A percentile compares a stretch with the other conserved stretches of the same genome.
phyloP scores from a whole-genome alignment of 306 rosid genomes.

The Corylus heterophylla region DNA sequence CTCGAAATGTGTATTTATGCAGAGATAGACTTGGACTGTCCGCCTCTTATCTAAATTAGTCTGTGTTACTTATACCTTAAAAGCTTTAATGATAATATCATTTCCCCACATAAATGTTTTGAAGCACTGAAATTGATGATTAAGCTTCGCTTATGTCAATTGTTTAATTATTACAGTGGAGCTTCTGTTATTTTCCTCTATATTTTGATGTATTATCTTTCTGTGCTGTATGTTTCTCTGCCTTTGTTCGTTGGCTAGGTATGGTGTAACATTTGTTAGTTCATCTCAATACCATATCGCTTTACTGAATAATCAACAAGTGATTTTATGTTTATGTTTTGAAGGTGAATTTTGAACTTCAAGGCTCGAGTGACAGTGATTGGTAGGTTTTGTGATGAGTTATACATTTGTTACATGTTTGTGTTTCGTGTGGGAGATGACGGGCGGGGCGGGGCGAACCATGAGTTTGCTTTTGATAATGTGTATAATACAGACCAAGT shows the following conservation, averaged over 20 bases:
- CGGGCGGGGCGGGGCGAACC: slow-evolving; percentile 61
- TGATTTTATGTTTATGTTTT: too few relatives aligned
- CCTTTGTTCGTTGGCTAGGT: background rate
- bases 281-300: background rate
- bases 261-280: background rate
- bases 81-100: background rate
- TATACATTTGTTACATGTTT: too few relatives aligned
- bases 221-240: background rate
- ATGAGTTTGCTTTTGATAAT: slow-evolving; percentile 88
- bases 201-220: background rate
- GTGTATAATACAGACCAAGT: slow-evolving; percentile 76
- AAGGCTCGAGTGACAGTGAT: too few relatives aligned
- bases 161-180: background rate
- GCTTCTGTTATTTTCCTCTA: background rate
- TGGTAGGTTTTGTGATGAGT: too few relatives aligned
- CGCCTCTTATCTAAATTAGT: background rate
- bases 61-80: background rate
- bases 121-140: background rate
- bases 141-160: background rate
- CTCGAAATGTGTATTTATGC: background rate
- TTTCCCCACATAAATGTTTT: background rate
- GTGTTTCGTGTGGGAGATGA: too few relatives aligned
- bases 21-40: background rate
- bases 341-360: too few relatives aligned
- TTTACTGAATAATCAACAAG: background rate